Evolutionary conservation across 805 yeast species (phyloP).

Genomic region (Saccharomycopsis lassenensis): DNA sequence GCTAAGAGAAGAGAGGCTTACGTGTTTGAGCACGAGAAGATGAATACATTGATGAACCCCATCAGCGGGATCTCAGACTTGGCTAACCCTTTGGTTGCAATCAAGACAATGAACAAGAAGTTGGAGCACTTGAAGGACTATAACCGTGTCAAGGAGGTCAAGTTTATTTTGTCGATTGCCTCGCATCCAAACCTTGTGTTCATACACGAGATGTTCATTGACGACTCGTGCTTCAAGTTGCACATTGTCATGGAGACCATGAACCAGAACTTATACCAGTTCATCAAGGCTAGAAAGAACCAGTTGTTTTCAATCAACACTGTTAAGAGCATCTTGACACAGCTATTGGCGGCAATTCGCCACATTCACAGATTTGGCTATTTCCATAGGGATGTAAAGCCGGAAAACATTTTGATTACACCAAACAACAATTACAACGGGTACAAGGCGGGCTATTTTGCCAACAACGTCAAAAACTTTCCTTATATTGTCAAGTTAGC

Average conservation of each 20-base stretch:
- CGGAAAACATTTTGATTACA: constrained; percentile 77
- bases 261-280: constrained; percentile 72
- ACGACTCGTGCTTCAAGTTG: constrained; percentile 43
- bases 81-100: constrained; percentile 37
- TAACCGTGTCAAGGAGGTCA: constrained; percentile 51
- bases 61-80: constrained; percentile 10
- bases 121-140: constrained; percentile 44
- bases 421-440: constrained; percentile 32
- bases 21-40: constrained; percentile 22
- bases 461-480: constrained; percentile 24
- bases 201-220: constrained; percentile 71
- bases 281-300: constrained; percentile 52
- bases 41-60: constrained; percentile 39
- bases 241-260: constrained; percentile 85
- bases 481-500: constrained; percentile 61
- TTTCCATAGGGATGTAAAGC: constrained; percentile 87
- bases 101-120: constrained; percentile 63
- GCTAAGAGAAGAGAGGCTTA: constrained; percentile 31
- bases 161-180: constrained; percentile 55
- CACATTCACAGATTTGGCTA: constrained; percentile 67
- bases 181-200: constrained; percentile 65
- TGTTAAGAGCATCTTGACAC: constrained; percentile 56
- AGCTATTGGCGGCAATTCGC: constrained; percentile 62
- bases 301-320: constrained; percentile 45
- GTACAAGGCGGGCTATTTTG: constrained; percentile 22